Evolutionary conservation across 139 green algal genomes (phyloP).

Genomic region (Mesotaenium endlicherianum): DNA sequence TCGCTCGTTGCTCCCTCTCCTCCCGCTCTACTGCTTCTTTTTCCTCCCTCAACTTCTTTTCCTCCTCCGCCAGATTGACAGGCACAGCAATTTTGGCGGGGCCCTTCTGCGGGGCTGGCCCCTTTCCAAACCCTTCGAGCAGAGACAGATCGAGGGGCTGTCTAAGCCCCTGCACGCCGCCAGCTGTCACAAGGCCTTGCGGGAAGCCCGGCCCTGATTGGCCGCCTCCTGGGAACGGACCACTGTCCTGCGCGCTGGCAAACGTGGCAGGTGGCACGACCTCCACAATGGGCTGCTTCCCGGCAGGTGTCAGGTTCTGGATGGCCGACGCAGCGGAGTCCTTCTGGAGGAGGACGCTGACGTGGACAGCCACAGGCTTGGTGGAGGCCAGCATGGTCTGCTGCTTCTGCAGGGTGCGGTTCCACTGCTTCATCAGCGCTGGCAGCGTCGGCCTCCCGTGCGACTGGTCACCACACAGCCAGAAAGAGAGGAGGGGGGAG

Average conservation of each 20-base stretch:
- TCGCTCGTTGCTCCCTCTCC: background rate
- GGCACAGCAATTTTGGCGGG: slow-evolving; percentile 17
- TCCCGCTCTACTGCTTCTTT: background rate
- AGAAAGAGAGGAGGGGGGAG: background rate
- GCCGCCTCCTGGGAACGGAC: too few relatives aligned
- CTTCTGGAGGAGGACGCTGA: too few relatives aligned
- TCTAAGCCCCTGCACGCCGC: background rate
- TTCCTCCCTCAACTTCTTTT: background rate
- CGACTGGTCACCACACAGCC: background rate
- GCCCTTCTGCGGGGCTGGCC: background rate
- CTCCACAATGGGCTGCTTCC: background rate
- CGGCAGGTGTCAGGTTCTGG: background rate
- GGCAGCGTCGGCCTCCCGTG: slow-evolving; percentile 9
- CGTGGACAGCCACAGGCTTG: too few relatives aligned
- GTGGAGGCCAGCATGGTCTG: background rate
- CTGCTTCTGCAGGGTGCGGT: slow-evolving; percentile 27
- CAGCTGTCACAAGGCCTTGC: background rate
- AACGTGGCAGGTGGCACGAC: background rate
- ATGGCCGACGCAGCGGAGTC: background rate
- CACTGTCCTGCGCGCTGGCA: too few relatives aligned
- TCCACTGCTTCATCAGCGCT: slow-evolving; percentile 25
- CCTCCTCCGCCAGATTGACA: background rate
- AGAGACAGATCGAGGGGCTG: slow-evolving; percentile 9
- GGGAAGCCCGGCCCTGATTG: too few relatives aligned
- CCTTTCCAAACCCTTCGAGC: background rate